These are phyloP conservation scores for Fraxinus angustifolia DNA, from an alignment of 305 asterid species.

Conservation along the genomic window DNA sequence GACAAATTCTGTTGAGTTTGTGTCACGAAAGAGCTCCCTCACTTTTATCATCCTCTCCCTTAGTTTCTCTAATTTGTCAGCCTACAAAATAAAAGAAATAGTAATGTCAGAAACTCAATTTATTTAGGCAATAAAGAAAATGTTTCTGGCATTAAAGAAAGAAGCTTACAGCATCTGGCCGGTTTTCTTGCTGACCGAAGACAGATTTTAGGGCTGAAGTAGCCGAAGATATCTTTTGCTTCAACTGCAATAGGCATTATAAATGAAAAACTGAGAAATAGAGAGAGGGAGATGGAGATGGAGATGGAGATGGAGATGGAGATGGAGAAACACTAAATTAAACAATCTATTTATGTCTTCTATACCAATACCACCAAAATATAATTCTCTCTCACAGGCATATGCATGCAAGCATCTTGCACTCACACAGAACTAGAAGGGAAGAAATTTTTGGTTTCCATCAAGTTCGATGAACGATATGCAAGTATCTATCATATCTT, in stretches of 20 bases:
- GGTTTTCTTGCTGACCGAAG: constrained; percentile 77
- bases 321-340: neutral
- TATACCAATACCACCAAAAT: neutral
- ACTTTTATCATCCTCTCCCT: constrained; percentile 98
- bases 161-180: constrained; percentile 62
- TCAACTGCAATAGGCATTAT: constrained; percentile 54
- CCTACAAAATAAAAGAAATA: constrained; percentile 40
- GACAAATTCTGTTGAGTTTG: constrained; percentile 80
- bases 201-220: constrained; percentile 96
- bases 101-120: constrained; percentile 19
- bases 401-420: neutral
- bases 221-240: constrained; percentile 85
- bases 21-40: constrained; percentile 90
- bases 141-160: constrained; percentile 15
- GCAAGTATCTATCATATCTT: neutral
- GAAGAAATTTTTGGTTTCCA: neutral
- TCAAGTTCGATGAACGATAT: neutral
- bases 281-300: neutral
- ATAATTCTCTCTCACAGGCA: neutral
- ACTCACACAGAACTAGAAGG: neutral
- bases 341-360: neutral
- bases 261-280: constrained; percentile 5
- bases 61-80: constrained; percentile 80
- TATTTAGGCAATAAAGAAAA: constrained; percentile 9
- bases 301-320: neutral